A percentile compares a stretch with the other conserved stretches of the same genome.
phyloP scores from a whole-genome alignment of 306 rosid species.

The Carpinus viminea region DNA sequence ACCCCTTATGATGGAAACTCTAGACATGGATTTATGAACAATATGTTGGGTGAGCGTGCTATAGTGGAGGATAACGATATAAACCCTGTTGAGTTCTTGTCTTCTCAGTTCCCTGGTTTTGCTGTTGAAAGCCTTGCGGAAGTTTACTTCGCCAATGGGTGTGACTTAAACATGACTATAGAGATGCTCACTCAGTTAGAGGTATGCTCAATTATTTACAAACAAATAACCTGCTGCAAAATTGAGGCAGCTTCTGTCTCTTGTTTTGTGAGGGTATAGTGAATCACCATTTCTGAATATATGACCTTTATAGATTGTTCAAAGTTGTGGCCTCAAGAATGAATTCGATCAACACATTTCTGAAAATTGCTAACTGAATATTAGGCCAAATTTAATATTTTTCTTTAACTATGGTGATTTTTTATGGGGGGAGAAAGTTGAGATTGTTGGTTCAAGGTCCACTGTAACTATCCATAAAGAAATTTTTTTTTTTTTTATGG shows the following conservation, averaged over 20 bases:
- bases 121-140: conserved; percentile 88
- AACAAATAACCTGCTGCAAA: conserved; percentile 10
- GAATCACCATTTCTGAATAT: not conserved
- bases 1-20: conserved; percentile 59
- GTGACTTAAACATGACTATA: conserved; percentile 74
- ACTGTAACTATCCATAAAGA: not conserved
- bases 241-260: conserved; percentile 14
- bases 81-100: conserved; percentile 81
- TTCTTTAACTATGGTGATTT: too few species aligned
- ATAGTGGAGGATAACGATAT: conserved; percentile 57
- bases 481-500: not conserved
- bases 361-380: not conserved
- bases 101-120: conserved; percentile 88
- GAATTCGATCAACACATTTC: not conserved
- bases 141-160: conserved; percentile 84
- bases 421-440: too few species aligned
- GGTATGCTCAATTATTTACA: conserved; percentile 47
- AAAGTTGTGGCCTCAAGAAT: not conserved
- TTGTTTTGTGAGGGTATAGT: not conserved
- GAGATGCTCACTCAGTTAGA: conserved; percentile 97
- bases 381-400: too few species aligned
- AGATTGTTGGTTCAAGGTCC: too few species aligned
- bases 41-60: conserved; percentile 60
- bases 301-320: not conserved
- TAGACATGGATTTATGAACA: conserved; percentile 61